Evolutionary conservation across 495 filamentous ascomycete genomes (phyloP), one percentile per base, ranked within the genome.

Genomic region (Penicillium soppii): DNA sequence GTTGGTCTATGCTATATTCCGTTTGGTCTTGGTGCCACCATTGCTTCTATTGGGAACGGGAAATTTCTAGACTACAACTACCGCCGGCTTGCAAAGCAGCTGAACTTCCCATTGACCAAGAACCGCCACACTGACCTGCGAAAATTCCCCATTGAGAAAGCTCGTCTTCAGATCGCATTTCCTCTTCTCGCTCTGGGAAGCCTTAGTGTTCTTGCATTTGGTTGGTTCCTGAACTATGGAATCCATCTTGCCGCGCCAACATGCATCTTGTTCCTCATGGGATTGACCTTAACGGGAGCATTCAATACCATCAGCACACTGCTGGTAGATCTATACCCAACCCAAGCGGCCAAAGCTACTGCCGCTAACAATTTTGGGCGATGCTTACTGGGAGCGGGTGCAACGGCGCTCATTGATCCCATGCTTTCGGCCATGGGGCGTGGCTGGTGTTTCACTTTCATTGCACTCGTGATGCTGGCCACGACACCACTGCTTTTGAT

Each of bases 41-140:
- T 95, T 43, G 94, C 91, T 52, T 89, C 90, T 32, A 85, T 95
- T 53, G 84, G 89, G 53, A 90, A 91, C 63, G 92, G 92, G 52
- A 90, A 92, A 66, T 87, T 95, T 61, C 52, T 80, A 53, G 78
- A 80, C 47, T 53, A 54, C 17, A 78, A 79, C 46, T 82, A 75
- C 58, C 65, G 67, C n/a, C 59, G 62, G 6, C 57, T 67, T 4
- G 77, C 76, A 5, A 61, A 56, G 26, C 36, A 56, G 6, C 46
- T 61, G 12, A 74, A 75, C 3, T 61, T 86, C 22, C 70, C 69
- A 3, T 59, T 83, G 20, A 70, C 78, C 19, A 73, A 71, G 29
- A 77, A 75, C 41, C 75, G 76, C 2, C 72, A 76, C 10, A 72
- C 77, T 32, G 77, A 85, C 45, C 63, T 84, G 13, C 56, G 58